Evolutionary conservation across 1,284 basidiomycete species (phyloP).

Genomic region (Hymenochaete sp.): DNA sequence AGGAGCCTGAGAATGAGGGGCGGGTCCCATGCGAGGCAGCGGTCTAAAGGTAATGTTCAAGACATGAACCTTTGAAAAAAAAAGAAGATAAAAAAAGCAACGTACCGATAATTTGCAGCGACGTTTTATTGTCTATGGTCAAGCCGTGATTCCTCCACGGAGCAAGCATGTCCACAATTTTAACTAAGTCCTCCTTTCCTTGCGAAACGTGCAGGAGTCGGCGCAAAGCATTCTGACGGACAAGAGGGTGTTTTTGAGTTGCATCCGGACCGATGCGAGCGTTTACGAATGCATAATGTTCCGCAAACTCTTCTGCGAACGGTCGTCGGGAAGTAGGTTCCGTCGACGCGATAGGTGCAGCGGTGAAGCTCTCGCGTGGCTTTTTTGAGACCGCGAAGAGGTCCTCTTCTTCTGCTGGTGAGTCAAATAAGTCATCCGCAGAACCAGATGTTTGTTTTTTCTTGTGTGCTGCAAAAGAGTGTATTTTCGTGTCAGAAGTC

Average conservation of each 20-base stretch:
- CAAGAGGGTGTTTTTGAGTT: slow-evolving; percentile 5
- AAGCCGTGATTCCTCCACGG: slow-evolving; percentile 11
- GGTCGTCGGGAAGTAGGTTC: not conserved
- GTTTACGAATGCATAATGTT: slow-evolving; percentile 10
- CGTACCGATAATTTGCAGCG: slow-evolving; percentile 14
- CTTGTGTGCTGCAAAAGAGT: not conserved
- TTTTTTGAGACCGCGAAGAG: not conserved
- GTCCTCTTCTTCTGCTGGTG: slow-evolving; percentile 4
- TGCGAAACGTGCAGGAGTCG: slow-evolving; percentile 10
- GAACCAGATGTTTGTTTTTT: not conserved
- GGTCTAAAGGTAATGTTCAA: slow-evolving; percentile 6
- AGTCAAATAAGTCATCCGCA: slow-evolving; percentile 4
- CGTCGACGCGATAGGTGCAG: not conserved
- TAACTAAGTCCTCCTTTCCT: slow-evolving; percentile 5
- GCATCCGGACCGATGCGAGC: slow-evolving; percentile 10
- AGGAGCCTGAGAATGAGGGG: slow-evolving; percentile 18
- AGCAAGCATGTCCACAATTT: slow-evolving; percentile 3
- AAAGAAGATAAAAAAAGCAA: not conserved
- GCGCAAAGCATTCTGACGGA: slow-evolving; percentile 5
- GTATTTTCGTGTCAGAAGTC: not conserved
- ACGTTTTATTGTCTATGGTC: slow-evolving; percentile 4
- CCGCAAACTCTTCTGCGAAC: slow-evolving; percentile 5
- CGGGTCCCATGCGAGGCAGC: slow-evolving; percentile 14
- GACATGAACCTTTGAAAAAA: not conserved
- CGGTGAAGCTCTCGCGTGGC: not conserved